Evolutionary conservation across 768 basidiomycete genomes (phyloP).

Genomic region (Cantharellus anzutake): DNA sequence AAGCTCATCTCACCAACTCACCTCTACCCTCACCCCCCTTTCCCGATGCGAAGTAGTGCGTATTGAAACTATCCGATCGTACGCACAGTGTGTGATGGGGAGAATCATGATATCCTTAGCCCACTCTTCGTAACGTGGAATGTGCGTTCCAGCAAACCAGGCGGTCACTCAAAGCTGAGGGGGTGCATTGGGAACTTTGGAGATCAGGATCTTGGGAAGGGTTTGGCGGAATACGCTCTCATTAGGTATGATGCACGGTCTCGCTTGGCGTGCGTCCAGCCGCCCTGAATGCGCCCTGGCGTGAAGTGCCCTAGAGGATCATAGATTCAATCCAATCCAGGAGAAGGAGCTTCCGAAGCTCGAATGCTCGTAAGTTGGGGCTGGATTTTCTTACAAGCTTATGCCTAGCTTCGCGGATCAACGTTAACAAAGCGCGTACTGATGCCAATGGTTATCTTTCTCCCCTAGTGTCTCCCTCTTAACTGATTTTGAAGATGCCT

Average conservation of each 20-base stretch:
- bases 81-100: not conserved
- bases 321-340: constrained; percentile 63
- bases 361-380: constrained; percentile 58
- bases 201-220: constrained; percentile 48
- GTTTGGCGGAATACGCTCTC: constrained; percentile 77
- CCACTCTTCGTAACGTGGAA: constrained; percentile 98
- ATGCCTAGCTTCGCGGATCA: not conserved
- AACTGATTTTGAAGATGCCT: constrained; percentile 77
- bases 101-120: constrained; percentile 20
- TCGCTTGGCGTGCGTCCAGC: not conserved
- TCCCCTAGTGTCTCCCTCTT: constrained; percentile 64
- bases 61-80: constrained; percentile 5
- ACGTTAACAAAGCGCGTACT: not conserved
- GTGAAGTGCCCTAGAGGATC: constrained; percentile 61
- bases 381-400: constrained; percentile 1
- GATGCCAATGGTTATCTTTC: not conserved
- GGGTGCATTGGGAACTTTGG: constrained; percentile 95
- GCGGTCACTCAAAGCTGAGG: constrained; percentile 44
- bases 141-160: constrained; percentile 36
- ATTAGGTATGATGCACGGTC: constrained; percentile 26
- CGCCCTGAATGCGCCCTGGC: not conserved
- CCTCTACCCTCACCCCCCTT: constrained; percentile 43
- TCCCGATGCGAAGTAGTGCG: constrained; percentile 61
- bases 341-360: constrained; percentile 56
- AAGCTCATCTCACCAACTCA: constrained; percentile 23